Percentiles rank a stretch among this genome's conserved stretches.
These are phyloP conservation scores for Aspergillus funiculosus DNA, from an alignment of 495 filamentous ascomycete genomes.

Conservation along the genomic window DNA sequence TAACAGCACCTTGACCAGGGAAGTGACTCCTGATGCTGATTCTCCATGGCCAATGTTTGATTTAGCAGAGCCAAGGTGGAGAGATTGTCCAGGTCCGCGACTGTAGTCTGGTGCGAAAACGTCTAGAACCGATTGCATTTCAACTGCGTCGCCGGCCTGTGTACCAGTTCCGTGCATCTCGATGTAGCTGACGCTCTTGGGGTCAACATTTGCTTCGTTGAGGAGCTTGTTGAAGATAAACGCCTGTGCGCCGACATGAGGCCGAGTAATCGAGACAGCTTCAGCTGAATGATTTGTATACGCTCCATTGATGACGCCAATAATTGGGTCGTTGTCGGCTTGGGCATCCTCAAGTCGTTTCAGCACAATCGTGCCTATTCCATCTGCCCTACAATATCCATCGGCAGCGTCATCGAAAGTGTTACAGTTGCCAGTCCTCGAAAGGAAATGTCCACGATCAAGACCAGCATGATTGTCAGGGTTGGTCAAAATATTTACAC, in stretches of 20 bases:
- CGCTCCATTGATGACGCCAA: constrained; percentile 59
- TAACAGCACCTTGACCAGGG: constrained; percentile 76
- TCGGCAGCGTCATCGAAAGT: constrained; percentile 72
- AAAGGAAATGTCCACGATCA: constrained; percentile 76
- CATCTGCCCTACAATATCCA: constrained; percentile 73
- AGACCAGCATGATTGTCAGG: constrained; percentile 82
- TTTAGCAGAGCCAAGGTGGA: constrained; percentile 80
- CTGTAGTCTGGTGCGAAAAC: constrained; percentile 71
- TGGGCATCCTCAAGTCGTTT: constrained; percentile 72
- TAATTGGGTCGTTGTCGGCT: constrained; percentile 67
- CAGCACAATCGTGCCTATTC: constrained; percentile 62
- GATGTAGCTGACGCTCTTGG: constrained; percentile 71
- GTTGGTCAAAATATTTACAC: constrained; percentile 74
- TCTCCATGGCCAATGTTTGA: constrained; percentile 89
- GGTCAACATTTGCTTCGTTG: constrained; percentile 62
- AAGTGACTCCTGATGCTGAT: constrained; percentile 77
- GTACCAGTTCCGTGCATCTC: constrained; percentile 92
- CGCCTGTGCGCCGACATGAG: constrained; percentile 68
- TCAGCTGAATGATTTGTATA: constrained; percentile 73
- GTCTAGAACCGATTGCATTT: constrained; percentile 72
- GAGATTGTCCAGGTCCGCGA: constrained; percentile 60
- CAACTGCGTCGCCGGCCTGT: constrained; percentile 72
- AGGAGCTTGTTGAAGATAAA: constrained; percentile 63
- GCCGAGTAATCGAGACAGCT: constrained; percentile 75
- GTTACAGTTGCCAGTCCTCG: constrained; percentile 72